These are phyloP conservation scores for Neostapfia colusana DNA, from an alignment of 176 grass and related monocot genomes.

Conservation along the genomic window DNA sequence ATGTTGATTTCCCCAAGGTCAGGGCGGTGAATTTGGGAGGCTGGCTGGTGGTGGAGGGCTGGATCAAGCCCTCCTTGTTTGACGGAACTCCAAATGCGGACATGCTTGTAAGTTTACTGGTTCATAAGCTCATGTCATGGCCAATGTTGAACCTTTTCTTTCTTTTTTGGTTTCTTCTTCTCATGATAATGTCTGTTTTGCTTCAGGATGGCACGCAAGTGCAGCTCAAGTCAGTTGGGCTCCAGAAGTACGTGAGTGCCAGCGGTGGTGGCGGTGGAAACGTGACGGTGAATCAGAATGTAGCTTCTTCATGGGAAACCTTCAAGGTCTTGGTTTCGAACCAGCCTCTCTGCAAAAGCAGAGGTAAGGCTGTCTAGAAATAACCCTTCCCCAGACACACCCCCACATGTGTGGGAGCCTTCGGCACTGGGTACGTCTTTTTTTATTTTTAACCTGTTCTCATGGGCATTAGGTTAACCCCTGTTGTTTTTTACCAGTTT, in stretches of 20 bases:
- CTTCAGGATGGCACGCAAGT: constrained; percentile 77
- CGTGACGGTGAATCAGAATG: constrained; percentile 57
- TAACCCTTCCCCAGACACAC: no score
- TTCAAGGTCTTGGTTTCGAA: no score
- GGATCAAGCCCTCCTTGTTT: constrained; percentile 87
- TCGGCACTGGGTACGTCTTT: no score
- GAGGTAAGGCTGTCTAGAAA: no score
- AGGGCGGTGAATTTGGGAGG: constrained; percentile 83
- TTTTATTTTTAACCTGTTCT: background rate
- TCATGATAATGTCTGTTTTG: background rate
- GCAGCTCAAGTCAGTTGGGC: constrained; percentile 72
- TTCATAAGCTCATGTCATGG: background rate
- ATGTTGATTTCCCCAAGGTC: constrained; percentile 58
- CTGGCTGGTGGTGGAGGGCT: constrained; percentile 85
- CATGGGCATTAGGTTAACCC: background rate
- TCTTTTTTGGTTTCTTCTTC: background rate
- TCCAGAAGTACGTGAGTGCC: constrained; percentile 68
- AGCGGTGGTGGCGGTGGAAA: constrained; percentile 46
- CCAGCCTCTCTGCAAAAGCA: no score
- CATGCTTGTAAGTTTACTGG: constrained; percentile 62
- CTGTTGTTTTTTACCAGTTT: background rate
- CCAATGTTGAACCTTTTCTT: background rate
- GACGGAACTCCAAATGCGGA: constrained; percentile 74
- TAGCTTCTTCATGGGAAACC: constrained; percentile 75
- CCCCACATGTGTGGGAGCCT: no score